Evolutionary conservation across 768 basidiomycete species (phyloP).

Genomic region (Ephemerocybe angulata): DNA sequence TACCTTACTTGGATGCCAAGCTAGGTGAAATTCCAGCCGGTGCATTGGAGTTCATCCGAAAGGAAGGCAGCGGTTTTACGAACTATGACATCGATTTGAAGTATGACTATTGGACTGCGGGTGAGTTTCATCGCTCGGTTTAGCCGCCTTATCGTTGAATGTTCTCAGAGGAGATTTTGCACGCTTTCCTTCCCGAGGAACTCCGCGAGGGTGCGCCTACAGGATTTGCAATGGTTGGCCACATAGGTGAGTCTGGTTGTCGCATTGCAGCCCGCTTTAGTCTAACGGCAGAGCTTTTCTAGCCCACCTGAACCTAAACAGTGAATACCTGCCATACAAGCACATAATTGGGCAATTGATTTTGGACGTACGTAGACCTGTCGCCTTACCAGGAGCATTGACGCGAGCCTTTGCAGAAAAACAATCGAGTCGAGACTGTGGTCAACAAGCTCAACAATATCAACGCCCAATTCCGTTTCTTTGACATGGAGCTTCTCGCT

Average conservation of each 20-base stretch:
- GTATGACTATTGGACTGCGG: constrained; percentile 88
- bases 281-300: not conserved
- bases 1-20: constrained; percentile 34
- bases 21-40: constrained; percentile 66
- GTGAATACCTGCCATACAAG: constrained; percentile 90
- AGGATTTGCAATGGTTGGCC: constrained; percentile 85
- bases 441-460: constrained; percentile 94
- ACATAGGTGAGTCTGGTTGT: constrained; percentile 66
- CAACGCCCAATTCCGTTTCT: constrained; percentile 83
- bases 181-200: constrained; percentile 75
- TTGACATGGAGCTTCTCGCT: constrained; percentile 94
- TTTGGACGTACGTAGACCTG: constrained; percentile 63
- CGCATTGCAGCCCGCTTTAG: not conserved
- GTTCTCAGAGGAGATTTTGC: constrained; percentile 75
- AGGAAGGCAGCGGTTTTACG: constrained; percentile 54
- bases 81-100: constrained; percentile 60
- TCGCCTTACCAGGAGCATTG: not conserved
- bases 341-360: constrained; percentile 88
- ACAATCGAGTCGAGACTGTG: constrained; percentile 74
- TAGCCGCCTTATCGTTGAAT: not conserved
- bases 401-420: constrained; percentile 62
- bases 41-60: constrained; percentile 50
- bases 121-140: constrained; percentile 33
- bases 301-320: constrained; percentile 92
- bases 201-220: constrained; percentile 76